Conservation (phyloP, 768 basidiomycete species). For the Lactifluus volemus region DNA sequence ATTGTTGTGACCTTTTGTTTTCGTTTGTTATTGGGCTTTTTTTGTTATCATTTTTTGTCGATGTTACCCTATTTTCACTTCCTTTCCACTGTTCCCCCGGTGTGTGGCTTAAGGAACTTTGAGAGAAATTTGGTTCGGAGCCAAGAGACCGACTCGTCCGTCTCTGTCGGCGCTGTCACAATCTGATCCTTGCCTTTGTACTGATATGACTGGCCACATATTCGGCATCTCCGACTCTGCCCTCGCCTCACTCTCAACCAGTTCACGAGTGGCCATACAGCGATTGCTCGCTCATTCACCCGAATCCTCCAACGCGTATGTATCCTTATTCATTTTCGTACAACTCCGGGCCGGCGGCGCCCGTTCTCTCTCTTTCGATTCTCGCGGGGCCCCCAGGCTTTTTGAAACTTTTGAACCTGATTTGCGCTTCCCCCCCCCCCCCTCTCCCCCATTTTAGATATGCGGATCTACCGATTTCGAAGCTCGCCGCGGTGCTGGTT, state of each 20-base stretch:
- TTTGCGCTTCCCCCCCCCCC: neutral
- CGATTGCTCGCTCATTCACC: conserved; percentile 9
- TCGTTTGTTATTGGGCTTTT: too few species aligned
- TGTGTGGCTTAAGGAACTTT: too few species aligned
- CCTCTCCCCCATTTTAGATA: neutral
- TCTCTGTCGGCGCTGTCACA: neutral
- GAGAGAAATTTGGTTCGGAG: too few species aligned
- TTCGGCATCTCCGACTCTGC: neutral
- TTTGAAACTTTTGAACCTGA: neutral
- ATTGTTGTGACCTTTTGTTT: too few species aligned
- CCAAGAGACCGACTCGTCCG: neutral
- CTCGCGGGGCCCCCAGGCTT: too few species aligned
- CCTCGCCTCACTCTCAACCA: conserved; percentile 4
- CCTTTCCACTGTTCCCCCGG: too few species aligned
- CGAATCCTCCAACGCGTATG: conserved; percentile 3
- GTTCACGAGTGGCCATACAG: conserved; percentile 8
- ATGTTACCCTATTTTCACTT: too few species aligned
- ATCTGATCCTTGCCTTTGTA: neutral
- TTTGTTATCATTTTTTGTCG: too few species aligned
- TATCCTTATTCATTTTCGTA: neutral
- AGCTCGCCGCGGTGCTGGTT: conserved; percentile 70
- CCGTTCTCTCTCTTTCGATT: too few species aligned
- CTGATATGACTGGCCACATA: neutral
- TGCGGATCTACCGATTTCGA: conserved; percentile 27
- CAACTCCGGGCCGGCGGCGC: neutral